Percentiles rank a stretch among this genome's conserved stretches.
Conservation (phyloP, 2,329 filamentous ascomycete species). For the Triangularia setosa region DNA sequence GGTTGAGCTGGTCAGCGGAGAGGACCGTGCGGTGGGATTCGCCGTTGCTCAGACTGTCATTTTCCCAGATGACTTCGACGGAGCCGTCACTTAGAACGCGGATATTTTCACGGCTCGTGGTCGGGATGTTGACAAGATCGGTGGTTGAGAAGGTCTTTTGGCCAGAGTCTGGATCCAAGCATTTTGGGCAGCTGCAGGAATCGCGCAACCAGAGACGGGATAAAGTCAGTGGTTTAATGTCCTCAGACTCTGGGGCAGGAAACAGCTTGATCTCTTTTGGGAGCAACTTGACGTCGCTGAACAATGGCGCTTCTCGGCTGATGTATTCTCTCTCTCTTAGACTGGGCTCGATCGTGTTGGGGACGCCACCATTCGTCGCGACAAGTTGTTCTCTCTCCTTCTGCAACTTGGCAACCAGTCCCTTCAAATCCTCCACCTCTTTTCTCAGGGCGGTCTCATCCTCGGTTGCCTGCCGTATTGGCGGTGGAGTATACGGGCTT, state of each 20-base stretch:
- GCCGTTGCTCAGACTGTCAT: conserved; percentile 38
- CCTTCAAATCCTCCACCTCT: not conserved
- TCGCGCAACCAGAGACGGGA: conserved; percentile 45
- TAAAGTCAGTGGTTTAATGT: not conserved
- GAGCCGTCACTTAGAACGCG: conserved; percentile 36
- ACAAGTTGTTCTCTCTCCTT: not conserved
- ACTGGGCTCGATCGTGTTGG: not conserved
- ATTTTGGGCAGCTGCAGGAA: conserved; percentile 48
- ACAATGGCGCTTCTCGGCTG: not conserved
- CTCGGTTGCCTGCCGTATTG: not conserved
- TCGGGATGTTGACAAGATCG: conserved; percentile 36
- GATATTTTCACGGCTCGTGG: conserved; percentile 29
- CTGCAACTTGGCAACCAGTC: not conserved
- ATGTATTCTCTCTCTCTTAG: not conserved
- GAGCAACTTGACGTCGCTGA: not conserved
- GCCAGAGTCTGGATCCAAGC: conserved; percentile 55
- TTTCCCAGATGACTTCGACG: conserved; percentile 58
- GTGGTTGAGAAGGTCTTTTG: conserved; percentile 51
- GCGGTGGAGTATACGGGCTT: not conserved
- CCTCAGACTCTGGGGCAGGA: not conserved
- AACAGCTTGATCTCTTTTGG: not conserved
- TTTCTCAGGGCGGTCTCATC: not conserved
- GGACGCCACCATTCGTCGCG: not conserved
- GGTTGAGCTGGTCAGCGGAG: conserved; percentile 27
- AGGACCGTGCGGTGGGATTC: conserved; percentile 34